phyloP scores from a whole-genome alignment of 441 rosid genomes.

The Erodium trifolium region DNA sequence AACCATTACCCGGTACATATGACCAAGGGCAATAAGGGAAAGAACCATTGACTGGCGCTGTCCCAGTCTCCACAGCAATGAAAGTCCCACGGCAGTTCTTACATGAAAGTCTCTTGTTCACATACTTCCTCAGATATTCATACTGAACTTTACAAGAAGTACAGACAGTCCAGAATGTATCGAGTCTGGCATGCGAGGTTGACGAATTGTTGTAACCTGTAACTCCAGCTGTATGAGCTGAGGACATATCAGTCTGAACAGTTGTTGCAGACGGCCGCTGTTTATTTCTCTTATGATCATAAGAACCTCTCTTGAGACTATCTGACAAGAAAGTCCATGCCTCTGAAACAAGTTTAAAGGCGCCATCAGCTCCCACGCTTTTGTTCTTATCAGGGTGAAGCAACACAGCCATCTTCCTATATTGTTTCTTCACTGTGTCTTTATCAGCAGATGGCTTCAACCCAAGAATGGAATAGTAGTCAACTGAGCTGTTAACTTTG shows the following conservation, averaged over 20 bases:
- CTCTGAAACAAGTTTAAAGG: slow-evolving; percentile 87
- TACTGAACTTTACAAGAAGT: slow-evolving; percentile 98
- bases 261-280: slow-evolving; percentile 35
- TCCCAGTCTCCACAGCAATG: slow-evolving; percentile 86
- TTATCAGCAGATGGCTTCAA: slow-evolving; percentile 81
- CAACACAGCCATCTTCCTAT: slow-evolving; percentile 76
- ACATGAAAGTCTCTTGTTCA: slow-evolving; percentile 93
- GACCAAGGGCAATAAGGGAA: slow-evolving; percentile 73
- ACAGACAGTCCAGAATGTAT: slow-evolving; percentile 98
- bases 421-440: slow-evolving; percentile 82
- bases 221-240: slow-evolving; percentile 41
- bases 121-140: slow-evolving; percentile 91
- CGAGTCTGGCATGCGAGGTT: slow-evolving; percentile 50
- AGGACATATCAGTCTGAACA: slow-evolving; percentile 45
- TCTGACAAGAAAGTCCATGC: slow-evolving; percentile 83
- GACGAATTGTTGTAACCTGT: slow-evolving; percentile 40
- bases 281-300: slow-evolving; percentile 60
- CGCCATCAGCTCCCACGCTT: slow-evolving; percentile 93
- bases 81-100: slow-evolving; percentile 97
- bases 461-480: slow-evolving; percentile 79
- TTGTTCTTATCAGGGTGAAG: slow-evolving; percentile 96
- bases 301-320: slow-evolving; percentile 58
- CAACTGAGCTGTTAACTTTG: slow-evolving; percentile 53
- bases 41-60: slow-evolving; percentile 79
- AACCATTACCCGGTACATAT: slow-evolving; percentile 53